Evolutionary conservation across 2,329 filamentous ascomycete genomes (phyloP).

Genomic region (Cordyceps javanica): DNA sequence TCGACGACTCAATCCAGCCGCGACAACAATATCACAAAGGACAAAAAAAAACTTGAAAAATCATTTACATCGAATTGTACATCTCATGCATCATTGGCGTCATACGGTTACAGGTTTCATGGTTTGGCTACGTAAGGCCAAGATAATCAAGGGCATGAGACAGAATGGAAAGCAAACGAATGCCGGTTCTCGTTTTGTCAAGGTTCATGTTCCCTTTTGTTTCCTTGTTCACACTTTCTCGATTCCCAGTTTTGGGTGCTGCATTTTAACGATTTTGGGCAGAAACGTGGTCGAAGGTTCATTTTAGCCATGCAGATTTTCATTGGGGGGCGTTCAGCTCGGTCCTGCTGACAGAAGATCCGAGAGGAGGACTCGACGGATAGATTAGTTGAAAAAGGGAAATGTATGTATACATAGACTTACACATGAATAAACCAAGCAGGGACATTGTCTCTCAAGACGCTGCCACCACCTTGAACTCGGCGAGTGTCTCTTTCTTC

Average conservation of each 20-base stretch:
- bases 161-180: not conserved
- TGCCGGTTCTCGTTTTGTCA: not conserved
- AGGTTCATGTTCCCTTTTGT: not conserved
- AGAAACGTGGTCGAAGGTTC: not conserved
- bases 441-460: not conserved
- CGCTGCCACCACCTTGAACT: not conserved
- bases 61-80: not conserved
- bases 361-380: not conserved
- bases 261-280: not conserved
- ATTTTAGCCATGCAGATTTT: constrained; percentile 6
- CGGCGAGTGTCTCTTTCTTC: not conserved
- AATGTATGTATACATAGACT: not conserved
- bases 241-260: not conserved
- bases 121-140: not conserved
- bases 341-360: not conserved
- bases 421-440: not conserved
- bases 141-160: not conserved
- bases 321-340: not conserved
- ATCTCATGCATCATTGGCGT: constrained; percentile 13
- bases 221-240: not conserved
- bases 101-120: not conserved
- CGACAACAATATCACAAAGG: no score
- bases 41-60: not conserved
- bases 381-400: not conserved
- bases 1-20: no score